Conservation (phyloP, 768 basidiomycete genomes). For the Russula emetica region DNA sequence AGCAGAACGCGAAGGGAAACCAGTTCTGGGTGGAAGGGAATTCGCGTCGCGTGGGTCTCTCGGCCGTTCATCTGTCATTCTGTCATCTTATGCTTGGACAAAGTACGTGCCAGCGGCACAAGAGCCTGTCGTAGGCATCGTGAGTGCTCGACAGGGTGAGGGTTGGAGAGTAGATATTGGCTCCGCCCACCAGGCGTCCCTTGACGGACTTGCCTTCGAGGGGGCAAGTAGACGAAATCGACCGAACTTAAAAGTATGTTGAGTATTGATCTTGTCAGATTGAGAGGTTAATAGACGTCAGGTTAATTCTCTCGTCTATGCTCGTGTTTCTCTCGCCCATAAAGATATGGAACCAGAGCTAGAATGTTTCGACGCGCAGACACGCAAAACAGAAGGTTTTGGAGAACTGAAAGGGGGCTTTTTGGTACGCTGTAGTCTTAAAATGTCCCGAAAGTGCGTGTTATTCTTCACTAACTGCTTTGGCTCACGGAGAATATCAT, state of each 20-base stretch:
- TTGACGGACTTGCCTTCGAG: slow-evolving; percentile 93
- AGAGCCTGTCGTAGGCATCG: slow-evolving; percentile 83
- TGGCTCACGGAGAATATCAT: slow-evolving; percentile 10
- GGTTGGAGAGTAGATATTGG: slow-evolving; percentile 94
- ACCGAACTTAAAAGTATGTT: slow-evolving; percentile 81
- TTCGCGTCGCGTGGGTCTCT: slow-evolving; percentile 69
- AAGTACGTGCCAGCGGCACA: slow-evolving; percentile 90
- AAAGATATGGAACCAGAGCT: slow-evolving; percentile 98
- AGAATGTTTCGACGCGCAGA: slow-evolving; percentile 93
- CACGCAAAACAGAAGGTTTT: slow-evolving; percentile 86
- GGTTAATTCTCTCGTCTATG: slow-evolving; percentile 90
- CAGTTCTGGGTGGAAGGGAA: slow-evolving; percentile 90
- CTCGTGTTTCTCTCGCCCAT: slow-evolving; percentile 87
- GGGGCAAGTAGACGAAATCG: slow-evolving; percentile 92
- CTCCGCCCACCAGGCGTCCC: slow-evolving; percentile 72
- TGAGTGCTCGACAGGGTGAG: slow-evolving; percentile 79
- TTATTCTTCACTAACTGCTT: background rate
- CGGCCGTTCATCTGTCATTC: background rate
- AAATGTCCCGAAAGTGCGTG: slow-evolving; percentile 80
- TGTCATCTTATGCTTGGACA: slow-evolving; percentile 8
- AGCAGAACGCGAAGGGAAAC: slow-evolving; percentile 65
- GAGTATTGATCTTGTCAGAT: background rate
- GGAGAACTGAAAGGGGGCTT: slow-evolving; percentile 92
- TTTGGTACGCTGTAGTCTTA: slow-evolving; percentile 72
- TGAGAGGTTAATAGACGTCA: slow-evolving; percentile 33